Conservation (phyloP, 768 basidiomycete genomes). For the Naganishia vaughanmartiniae region DNA sequence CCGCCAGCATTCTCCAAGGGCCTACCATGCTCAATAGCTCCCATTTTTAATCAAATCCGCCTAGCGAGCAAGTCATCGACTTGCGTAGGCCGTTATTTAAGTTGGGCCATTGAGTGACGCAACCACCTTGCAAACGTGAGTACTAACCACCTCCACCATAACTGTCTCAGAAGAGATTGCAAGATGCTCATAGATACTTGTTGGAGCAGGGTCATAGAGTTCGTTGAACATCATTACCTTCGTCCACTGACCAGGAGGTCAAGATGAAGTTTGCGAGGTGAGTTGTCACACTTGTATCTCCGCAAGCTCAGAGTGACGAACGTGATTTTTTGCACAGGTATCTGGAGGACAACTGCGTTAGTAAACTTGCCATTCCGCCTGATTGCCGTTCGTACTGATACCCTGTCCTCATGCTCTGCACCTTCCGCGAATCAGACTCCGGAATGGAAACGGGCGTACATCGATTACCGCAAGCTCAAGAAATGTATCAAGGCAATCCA, state of each 20-base stretch:
- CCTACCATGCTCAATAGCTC: too few species aligned
- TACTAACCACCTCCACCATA: slow-evolving; percentile 4
- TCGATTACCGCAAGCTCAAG: slow-evolving; percentile 51
- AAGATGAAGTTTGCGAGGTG: slow-evolving; percentile 45
- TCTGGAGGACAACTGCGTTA: slow-evolving; percentile 29
- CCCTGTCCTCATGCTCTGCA: not conserved
- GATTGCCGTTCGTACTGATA: not conserved
- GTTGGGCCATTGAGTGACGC: not conserved
- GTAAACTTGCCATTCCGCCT: slow-evolving; percentile 32
- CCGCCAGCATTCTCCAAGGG: too few species aligned
- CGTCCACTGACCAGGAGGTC: not conserved
- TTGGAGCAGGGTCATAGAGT: not conserved
- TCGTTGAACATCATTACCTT: not conserved
- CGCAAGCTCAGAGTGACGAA: not conserved
- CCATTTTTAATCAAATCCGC: too few species aligned
- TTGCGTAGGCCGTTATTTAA: not conserved
- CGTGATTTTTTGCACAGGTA: slow-evolving; percentile 13
- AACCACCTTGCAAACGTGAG: not conserved
- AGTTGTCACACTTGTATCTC: not conserved
- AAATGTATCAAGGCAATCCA: slow-evolving; percentile 49
- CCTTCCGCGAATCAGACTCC: slow-evolving; percentile 36
- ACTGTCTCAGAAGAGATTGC: not conserved
- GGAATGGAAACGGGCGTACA: slow-evolving; percentile 53
- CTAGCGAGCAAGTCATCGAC: not conserved
- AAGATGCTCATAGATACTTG: not conserved